phyloP scores from a whole-genome alignment of 352 stramenopile genomes.

The Globisporangium iwayamae region DNA sequence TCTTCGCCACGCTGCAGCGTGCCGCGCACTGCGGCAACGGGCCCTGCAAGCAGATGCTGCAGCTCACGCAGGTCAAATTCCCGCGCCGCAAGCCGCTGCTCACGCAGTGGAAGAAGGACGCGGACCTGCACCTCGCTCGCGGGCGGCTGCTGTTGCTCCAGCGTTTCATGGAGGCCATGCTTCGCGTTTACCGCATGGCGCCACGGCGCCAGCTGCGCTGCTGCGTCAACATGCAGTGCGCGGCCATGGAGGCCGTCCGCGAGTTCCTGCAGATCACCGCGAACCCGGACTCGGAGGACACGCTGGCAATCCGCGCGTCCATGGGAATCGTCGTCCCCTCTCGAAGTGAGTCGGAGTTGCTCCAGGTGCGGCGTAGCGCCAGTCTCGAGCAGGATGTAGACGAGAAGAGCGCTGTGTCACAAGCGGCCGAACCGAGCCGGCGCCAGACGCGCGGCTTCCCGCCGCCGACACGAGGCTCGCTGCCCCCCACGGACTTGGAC shows the following conservation, averaged over 20 bases:
- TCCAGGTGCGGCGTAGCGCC: neutral
- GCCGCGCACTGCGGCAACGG: constrained; percentile 33
- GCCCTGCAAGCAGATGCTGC: constrained; percentile 34
- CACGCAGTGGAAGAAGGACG: constrained; percentile 12
- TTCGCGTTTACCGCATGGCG: constrained; percentile 45
- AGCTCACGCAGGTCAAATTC: constrained; percentile 54
- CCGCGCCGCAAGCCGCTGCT: constrained; percentile 37
- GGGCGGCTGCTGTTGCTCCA: constrained; percentile 42
- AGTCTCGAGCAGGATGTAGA: neutral
- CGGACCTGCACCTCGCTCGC: constrained; percentile 27
- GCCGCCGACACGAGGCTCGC: constrained; percentile 20
- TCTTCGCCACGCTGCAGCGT: constrained; percentile 28
- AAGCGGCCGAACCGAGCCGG: neutral
- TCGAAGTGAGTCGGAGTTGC: neutral
- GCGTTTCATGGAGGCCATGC: constrained; percentile 45
- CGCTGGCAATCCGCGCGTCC: neutral
- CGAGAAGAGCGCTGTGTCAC: neutral
- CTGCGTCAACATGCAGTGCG: constrained; percentile 55
- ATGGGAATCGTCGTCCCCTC: neutral
- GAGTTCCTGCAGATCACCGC: constrained; percentile 43
- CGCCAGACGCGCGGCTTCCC: constrained; percentile 20
- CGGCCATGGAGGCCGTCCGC: constrained; percentile 36
- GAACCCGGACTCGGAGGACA: constrained; percentile 21
- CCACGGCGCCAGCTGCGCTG: constrained; percentile 47
- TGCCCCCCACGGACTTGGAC: constrained; percentile 12